Evolutionary conservation across 2,329 filamentous ascomycete species (phyloP), one percentile per base, ranked within the genome.

Genomic region (Pseudocercospora eumusae): DNA sequence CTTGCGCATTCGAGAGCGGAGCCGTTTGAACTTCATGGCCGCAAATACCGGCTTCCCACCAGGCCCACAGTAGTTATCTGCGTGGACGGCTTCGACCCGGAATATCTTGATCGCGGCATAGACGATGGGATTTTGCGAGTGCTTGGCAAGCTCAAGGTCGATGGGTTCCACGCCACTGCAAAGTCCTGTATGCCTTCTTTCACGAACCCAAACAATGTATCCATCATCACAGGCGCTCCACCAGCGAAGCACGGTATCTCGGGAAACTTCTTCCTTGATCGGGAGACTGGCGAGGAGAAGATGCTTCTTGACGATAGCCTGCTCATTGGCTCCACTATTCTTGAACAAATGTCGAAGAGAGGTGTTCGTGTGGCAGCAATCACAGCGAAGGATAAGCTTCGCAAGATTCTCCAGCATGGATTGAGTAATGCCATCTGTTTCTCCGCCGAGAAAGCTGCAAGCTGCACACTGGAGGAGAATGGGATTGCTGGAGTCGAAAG

Each of bases 181-280:
- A 72, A 76, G 42, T 73, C 72, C 49, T 72, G 74, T 31, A 80
- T 80, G 77, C 78, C 78, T 0, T 77, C 78, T 0, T 76, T 80
- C 60, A 80, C 78, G 10, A 80, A 80, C 59, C 76, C 78, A 3
- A 80, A 80, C 70, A 80, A 80, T 58, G 72, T 79, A 3, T 79
- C 76, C 56, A 80, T 80, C 59, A 78, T 80, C 66, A 80, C 78
- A 1, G 78, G 78, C 4, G 72, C 70, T 9, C 76, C 78, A 1
- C 72, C 78, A 0, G 62, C 71, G 3, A 68, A 75, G 8, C 78
- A 81, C 54, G 79, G 79, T 23, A 78, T 80, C 52, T 70, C 77
- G 2, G 78, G 78, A 0, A 80, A 81, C 63, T 81, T 75, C 68
- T 81, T 75, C 62, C 71, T 80, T 4, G 78, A 81, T 66, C 68